Evolutionary conservation across 441 rosid species (phyloP).

Genomic region (Populus hybrid): DNA sequence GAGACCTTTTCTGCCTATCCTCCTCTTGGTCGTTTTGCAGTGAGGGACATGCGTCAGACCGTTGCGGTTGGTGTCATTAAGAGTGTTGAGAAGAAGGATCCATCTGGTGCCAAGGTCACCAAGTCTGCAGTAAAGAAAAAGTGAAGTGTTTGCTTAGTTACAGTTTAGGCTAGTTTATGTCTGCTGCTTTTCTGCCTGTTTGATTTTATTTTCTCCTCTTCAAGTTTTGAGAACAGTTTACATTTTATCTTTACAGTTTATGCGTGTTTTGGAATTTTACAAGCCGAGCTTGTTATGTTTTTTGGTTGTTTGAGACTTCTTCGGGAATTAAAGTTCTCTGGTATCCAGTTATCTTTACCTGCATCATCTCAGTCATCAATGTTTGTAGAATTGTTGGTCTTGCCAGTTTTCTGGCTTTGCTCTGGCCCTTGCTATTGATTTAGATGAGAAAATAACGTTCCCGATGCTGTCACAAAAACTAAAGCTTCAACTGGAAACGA

Average conservation of each 20-base stretch:
- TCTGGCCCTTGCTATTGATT: too few species aligned
- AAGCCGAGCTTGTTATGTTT: too few species aligned
- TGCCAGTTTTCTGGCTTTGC: too few species aligned
- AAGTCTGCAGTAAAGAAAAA: slow-evolving; percentile 52
- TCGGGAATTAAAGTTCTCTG: neutral
- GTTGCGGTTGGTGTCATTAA: slow-evolving; percentile 49
- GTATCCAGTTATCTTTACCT: neutral
- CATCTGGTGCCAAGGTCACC: slow-evolving; percentile 44
- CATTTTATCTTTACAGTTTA: neutral
- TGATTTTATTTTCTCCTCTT: neutral
- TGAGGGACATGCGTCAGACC: slow-evolving; percentile 48
- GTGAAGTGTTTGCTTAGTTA: slow-evolving; percentile 11
- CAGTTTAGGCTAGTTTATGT: neutral
- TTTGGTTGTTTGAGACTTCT: neutral
- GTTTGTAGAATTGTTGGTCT: too few species aligned
- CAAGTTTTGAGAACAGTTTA: neutral
- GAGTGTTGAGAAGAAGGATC: slow-evolving; percentile 47
- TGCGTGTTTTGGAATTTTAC: neutral
- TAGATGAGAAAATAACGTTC: too few species aligned
- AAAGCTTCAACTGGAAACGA: too few species aligned
- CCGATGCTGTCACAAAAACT: too few species aligned
- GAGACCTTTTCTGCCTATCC: slow-evolving; percentile 50
- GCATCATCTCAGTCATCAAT: too few species aligned
- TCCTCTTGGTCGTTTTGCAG: slow-evolving; percentile 46
- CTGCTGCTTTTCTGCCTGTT: neutral